These are phyloP conservation scores for Daldinia grandis DNA, from an alignment of 495 filamentous ascomycete genomes.

Conservation along the genomic window DNA sequence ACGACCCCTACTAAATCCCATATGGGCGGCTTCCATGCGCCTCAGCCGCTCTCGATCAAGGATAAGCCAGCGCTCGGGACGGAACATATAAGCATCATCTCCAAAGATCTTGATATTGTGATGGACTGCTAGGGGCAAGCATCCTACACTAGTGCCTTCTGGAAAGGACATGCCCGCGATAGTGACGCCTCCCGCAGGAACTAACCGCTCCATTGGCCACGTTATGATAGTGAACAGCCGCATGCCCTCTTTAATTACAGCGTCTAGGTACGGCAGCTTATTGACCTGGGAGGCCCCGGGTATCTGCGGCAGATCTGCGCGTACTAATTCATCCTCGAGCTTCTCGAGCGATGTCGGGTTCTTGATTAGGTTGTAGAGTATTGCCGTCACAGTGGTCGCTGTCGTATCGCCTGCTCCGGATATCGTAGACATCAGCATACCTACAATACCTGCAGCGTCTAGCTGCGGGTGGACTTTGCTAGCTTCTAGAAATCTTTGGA, in stretches of 20 bases:
- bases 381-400: slow-evolving; percentile 59
- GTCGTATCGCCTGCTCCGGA: slow-evolving; percentile 67
- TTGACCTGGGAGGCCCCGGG: slow-evolving; percentile 29
- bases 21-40: slow-evolving; percentile 55
- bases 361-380: slow-evolving; percentile 60
- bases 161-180: slow-evolving; percentile 63
- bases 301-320: slow-evolving; percentile 36
- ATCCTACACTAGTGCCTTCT: slow-evolving; percentile 50
- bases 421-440: slow-evolving; percentile 55
- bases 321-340: slow-evolving; percentile 60
- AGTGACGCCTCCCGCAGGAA: slow-evolving; percentile 60
- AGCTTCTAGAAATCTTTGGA: slow-evolving; percentile 40
- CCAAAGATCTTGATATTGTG: slow-evolving; percentile 60
- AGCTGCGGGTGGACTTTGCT: slow-evolving; percentile 43
- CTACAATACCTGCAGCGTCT: slow-evolving; percentile 47
- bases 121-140: slow-evolving; percentile 55
- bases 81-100: slow-evolving; percentile 58
- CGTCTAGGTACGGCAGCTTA: slow-evolving; percentile 63
- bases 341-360: slow-evolving; percentile 54
- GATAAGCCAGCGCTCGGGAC: slow-evolving; percentile 66
- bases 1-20: slow-evolving; percentile 67
- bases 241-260: slow-evolving; percentile 68
- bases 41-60: slow-evolving; percentile 44
- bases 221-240: slow-evolving; percentile 61
- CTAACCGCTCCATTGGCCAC: slow-evolving; percentile 62